Evolutionary conservation across 2,329 filamentous ascomycete genomes (phyloP).

Genomic region (Fusarium sp.): DNA sequence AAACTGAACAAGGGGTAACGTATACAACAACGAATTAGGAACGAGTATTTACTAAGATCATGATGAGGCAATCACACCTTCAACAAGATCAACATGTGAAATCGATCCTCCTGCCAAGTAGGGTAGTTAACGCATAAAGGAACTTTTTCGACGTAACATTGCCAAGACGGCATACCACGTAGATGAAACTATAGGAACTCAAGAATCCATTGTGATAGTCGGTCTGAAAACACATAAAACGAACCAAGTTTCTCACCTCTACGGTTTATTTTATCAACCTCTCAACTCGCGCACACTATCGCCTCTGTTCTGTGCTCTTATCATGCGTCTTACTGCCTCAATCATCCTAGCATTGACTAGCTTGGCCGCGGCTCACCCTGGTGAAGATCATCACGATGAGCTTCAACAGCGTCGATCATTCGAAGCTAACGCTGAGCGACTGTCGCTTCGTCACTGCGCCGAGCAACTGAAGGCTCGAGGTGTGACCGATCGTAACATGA

Average conservation of each 20-base stretch:
- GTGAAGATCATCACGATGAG: constrained; percentile 14
- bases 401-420: constrained; percentile 5
- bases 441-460: constrained; percentile 60
- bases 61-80: not conserved
- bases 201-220: not conserved
- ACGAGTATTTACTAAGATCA: not conserved
- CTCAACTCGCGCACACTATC: not conserved
- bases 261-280: not conserved
- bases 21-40: not conserved
- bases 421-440: constrained; percentile 2
- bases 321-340: constrained; percentile 4
- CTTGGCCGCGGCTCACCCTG: not conserved
- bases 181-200: not conserved
- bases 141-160: constrained; percentile 8
- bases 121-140: not conserved
- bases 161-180: constrained; percentile 6
- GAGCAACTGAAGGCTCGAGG: constrained; percentile 61
- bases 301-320: not conserved
- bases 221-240: not conserved
- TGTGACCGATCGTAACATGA: constrained; percentile 57
- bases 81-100: not conserved
- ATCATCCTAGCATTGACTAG: not conserved
- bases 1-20: not conserved
- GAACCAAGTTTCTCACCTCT: not conserved
- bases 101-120: not conserved